Percentiles rank a stretch among this genome's conserved stretches.
Conservation (phyloP, 2,329 filamentous ascomycete genomes). For the Botrytis byssoidea region DNA sequence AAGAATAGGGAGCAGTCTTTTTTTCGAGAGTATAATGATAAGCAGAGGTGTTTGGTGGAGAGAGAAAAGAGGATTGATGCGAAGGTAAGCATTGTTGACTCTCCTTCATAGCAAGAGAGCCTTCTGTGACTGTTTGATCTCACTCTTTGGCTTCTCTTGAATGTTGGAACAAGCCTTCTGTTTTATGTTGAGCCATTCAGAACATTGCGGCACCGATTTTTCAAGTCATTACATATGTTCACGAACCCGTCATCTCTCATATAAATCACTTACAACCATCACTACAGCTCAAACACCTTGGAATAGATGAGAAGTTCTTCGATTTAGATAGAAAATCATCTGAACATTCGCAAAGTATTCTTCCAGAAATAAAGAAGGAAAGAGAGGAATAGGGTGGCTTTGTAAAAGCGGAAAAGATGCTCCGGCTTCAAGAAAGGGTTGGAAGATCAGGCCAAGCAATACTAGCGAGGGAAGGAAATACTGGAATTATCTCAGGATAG, state of each 20-base stretch:
- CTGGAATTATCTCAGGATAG: background rate
- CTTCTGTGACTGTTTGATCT: background rate
- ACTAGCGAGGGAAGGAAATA: background rate
- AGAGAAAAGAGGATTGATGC: background rate
- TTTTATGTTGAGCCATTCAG: background rate
- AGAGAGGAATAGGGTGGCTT: background rate
- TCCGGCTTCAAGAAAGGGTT: background rate
- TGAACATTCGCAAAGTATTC: background rate
- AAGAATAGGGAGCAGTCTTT: background rate
- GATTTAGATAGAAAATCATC: background rate
- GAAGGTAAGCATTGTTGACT: background rate
- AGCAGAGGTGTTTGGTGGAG: background rate
- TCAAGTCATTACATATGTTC: background rate
- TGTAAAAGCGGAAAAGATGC: background rate
- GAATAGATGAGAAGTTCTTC: background rate
- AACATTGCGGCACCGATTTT: background rate
- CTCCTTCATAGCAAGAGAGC: background rate
- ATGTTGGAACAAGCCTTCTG: background rate
- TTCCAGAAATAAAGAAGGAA: background rate
- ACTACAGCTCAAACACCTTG: background rate
- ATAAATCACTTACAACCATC: background rate
- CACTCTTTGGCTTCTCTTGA: rapidly evolving
- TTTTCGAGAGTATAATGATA: background rate
- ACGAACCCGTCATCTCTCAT: background rate
- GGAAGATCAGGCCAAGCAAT: background rate